Conservation (phyloP, 306 rosid genomes). For the Cajanus cajan region DNA sequence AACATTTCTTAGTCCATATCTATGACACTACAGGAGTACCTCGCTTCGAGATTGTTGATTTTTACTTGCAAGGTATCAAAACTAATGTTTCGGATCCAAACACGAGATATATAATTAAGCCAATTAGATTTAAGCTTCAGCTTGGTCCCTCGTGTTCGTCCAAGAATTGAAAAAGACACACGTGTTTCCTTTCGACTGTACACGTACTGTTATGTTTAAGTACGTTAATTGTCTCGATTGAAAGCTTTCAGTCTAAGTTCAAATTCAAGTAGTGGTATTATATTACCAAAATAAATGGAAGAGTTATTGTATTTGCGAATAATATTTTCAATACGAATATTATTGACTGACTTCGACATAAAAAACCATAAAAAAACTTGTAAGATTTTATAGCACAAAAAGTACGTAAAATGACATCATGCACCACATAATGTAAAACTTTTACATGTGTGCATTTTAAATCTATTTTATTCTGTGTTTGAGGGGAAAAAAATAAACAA, state of each 20-base stretch:
- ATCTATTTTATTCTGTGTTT: background rate
- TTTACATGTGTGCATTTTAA: too few relatives aligned
- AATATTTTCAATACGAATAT: background rate
- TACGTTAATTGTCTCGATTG: background rate
- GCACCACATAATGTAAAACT: background rate
- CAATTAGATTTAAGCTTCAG: too few relatives aligned
- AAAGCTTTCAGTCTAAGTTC: background rate
- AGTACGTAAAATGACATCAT: background rate
- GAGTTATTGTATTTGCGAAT: too few relatives aligned
- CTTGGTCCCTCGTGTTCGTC: too few relatives aligned
- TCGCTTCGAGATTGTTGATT: too few relatives aligned
- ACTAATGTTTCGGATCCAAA: too few relatives aligned
- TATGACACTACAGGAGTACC: too few relatives aligned
- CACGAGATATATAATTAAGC: too few relatives aligned
- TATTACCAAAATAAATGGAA: too few relatives aligned
- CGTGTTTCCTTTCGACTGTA: background rate
- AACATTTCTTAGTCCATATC: too few relatives aligned
- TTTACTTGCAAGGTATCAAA: too few relatives aligned
- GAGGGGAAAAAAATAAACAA: background rate
- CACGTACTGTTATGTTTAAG: background rate
- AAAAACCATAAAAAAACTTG: background rate
- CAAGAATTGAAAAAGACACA: background rate
- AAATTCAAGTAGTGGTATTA: too few relatives aligned
- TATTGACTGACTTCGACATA: background rate
- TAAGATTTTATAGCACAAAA: background rate